phyloP scores from a whole-genome alignment of 306 rosid species.

The Adenanthera pavonina region DNA sequence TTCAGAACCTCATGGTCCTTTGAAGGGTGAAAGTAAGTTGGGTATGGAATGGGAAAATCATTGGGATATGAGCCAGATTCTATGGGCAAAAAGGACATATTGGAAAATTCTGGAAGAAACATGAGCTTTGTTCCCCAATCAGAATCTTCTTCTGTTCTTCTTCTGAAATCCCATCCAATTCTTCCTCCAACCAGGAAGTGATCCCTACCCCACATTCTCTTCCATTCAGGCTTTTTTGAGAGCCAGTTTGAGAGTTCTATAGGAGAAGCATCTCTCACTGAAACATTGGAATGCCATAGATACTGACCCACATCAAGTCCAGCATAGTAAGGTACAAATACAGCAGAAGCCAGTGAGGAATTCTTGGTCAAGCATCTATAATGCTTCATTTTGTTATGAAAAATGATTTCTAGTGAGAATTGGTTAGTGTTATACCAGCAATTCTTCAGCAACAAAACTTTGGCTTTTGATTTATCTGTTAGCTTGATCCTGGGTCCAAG shows the following conservation, averaged over 20 bases:
- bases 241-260: slow-evolving; percentile 53
- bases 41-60: slow-evolving; percentile 65
- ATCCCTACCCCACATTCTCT: slow-evolving; percentile 61
- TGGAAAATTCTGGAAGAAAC: slow-evolving; percentile 59
- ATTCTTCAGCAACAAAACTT: slow-evolving; percentile 10
- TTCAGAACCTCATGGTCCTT: slow-evolving; percentile 39
- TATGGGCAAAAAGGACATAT: slow-evolving; percentile 53
- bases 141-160: slow-evolving; percentile 42
- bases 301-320: slow-evolving; percentile 61
- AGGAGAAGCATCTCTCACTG: slow-evolving; percentile 57
- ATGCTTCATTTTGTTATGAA: slow-evolving; percentile 64
- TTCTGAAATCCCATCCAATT: slow-evolving; percentile 56
- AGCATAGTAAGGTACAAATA: slow-evolving; percentile 62
- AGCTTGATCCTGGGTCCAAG: slow-evolving; percentile 46
- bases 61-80: slow-evolving; percentile 51
- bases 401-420: slow-evolving; percentile 62
- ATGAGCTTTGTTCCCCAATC: slow-evolving; percentile 67
- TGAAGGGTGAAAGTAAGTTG: slow-evolving; percentile 62
- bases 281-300: slow-evolving; percentile 51
- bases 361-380: slow-evolving; percentile 66
- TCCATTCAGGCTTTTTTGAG: slow-evolving; percentile 51
- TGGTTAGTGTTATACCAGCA: slow-evolving; percentile 67
- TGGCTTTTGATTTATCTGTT: slow-evolving; percentile 15
- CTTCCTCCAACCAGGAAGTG: slow-evolving; percentile 71
- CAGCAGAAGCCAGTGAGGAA: slow-evolving; percentile 62